Evolutionary conservation across 139 green algal genomes (phyloP).

Genomic region (Micromonas pusilla): DNA sequence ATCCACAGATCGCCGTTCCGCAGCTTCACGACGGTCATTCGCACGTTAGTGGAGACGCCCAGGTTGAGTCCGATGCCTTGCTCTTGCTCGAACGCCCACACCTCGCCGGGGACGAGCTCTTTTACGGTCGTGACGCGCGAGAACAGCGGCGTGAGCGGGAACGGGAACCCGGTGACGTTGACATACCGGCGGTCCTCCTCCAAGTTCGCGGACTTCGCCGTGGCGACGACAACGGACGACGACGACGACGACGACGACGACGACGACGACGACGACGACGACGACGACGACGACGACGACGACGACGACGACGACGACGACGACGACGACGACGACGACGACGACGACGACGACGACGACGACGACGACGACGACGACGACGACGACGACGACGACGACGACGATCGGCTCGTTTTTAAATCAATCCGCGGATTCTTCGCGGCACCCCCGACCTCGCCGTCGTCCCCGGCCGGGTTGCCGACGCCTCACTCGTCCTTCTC

Average conservation of each 20-base stretch:
- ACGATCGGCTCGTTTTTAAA: too few relatives aligned
- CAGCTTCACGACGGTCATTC: slow-evolving; percentile 44
- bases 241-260: background rate
- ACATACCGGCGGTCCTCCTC: background rate
- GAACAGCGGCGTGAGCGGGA: slow-evolving; percentile 2
- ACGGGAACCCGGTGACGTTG: slow-evolving; percentile 19
- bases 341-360: background rate
- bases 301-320: background rate
- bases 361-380: background rate
- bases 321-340: background rate
- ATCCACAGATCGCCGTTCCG: slow-evolving; percentile 42
- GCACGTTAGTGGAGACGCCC: slow-evolving; percentile 32
- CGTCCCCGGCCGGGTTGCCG: too few relatives aligned
- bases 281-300: background rate
- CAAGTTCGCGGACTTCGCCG: background rate
- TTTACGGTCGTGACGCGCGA: background rate
- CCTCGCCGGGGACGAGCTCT: slow-evolving; percentile 1
- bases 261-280: background rate
- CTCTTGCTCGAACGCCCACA: slow-evolving; percentile 32
- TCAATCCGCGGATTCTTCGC: too few relatives aligned
- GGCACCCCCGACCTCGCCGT: too few relatives aligned
- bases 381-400: background rate
- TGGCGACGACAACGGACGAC: background rate
- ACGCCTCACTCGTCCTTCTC: too few relatives aligned
- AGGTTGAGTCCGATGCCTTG: slow-evolving; percentile 27